Base-by-base conservation (phyloP, 257 asterid species). In the Solanum sejunctum region DNA sequence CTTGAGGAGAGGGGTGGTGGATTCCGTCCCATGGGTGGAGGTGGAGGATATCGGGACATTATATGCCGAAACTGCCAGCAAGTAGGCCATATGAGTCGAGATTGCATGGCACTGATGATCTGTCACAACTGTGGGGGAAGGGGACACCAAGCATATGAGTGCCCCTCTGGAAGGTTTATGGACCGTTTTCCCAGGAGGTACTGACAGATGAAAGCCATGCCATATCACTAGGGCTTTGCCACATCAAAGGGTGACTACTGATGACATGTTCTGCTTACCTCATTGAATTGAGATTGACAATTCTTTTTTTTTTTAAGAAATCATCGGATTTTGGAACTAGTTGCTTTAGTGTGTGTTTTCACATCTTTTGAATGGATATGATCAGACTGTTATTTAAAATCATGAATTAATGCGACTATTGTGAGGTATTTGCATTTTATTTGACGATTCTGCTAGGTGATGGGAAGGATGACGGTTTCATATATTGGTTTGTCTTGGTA, bases 111-210 rank as follows among this genome's bases (percentile, higher is more conserved):
- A 3, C 87, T 92, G 86, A 86, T 92, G 81, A 90, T 95, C 45
- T 95, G 98, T 85, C 98, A 92, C 88, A 95, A 95, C 90, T 95
- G 98, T 57, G 98, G 98, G 18, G 98, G 98, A 18, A 89, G 98
- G 84, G 98, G 98, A 66, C 98, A 95, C 80, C 69, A 90, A 85
- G 98, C 98, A 0, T 93, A 86, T 45, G 97, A 95, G 84, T 95
- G 98, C 41, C 98, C 98, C 10, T 95, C 98, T 4, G 98, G 92
- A 84, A 92, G 98, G 89, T 83, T 93, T 70, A 73, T 93, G 90
- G 85, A 83, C 81, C 85, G 85, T 32, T 83, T 89, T 32, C 92
- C 96, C 0, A 87, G 97, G 83, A 91, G 97, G 91, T 93, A 92
- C 88, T 93, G 91, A 88, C 12, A 52, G 43, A 80, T 66, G 70